phyloP scores from a whole-genome alignment of 257 asterid genomes.

The Plantago ovata region DNA sequence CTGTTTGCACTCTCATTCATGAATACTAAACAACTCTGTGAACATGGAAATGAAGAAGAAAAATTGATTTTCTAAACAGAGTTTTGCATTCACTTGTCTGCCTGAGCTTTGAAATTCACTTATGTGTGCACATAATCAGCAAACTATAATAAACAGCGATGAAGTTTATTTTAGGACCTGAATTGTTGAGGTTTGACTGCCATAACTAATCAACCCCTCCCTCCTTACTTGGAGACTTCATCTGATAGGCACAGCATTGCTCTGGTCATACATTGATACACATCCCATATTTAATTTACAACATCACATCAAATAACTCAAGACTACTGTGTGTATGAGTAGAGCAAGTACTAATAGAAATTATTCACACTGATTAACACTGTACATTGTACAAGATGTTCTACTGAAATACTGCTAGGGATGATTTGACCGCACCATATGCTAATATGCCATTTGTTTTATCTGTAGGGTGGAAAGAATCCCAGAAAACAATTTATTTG shows the following conservation, averaged over 20 bases:
- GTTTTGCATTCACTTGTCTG: neutral
- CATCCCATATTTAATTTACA: neutral
- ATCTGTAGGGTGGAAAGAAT: slow-evolving; percentile 76
- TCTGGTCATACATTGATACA: neutral
- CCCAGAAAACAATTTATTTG: slow-evolving; percentile 75
- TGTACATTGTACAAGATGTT: neutral
- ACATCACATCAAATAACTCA: neutral
- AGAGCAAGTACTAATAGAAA: neutral
- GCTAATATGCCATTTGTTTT: slow-evolving; percentile 55
- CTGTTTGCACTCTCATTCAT: neutral
- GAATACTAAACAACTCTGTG: neutral
- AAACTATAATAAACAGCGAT: neutral
- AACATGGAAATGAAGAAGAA: too few relatives aligned
- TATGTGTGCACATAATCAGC: neutral
- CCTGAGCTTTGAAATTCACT: neutral
- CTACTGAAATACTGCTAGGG: slow-evolving; percentile 28
- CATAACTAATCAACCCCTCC: neutral
- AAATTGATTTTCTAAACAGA: neutral
- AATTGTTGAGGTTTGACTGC: neutral
- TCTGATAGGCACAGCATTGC: neutral
- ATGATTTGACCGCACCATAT: slow-evolving; percentile 33
- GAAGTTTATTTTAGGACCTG: neutral
- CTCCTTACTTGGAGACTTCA: neutral
- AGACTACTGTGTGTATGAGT: neutral
- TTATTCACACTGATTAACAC: slow-evolving; percentile 8